A percentile compares a stretch with the other conserved stretches of the same genome.
Conservation (phyloP, 257 asterid species). For the Penstemon eatonii region DNA sequence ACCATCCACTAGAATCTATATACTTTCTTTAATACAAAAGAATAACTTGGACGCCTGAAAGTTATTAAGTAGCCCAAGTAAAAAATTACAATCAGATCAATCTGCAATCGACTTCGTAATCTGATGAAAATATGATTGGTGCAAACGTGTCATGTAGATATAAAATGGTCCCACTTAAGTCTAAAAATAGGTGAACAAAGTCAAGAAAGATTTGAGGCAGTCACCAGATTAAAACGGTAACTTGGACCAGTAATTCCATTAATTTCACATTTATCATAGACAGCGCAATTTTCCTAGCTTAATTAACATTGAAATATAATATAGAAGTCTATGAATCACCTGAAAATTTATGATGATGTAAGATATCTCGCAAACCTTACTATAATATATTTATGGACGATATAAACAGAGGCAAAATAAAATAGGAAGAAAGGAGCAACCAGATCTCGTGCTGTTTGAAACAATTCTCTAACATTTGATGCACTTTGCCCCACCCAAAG, state of each 20-base stretch:
- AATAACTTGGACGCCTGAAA: neutral
- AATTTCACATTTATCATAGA: conserved; percentile 19
- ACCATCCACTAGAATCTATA: conserved; percentile 15
- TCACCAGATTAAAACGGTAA: conserved; percentile 4
- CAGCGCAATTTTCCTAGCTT: conserved; percentile 17
- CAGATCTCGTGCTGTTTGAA: conserved; percentile 98
- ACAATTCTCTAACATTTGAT: conserved; percentile 89
- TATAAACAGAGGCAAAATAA: conserved; percentile 24
- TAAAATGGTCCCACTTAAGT: conserved; percentile 3
- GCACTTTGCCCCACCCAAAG: conserved; percentile 99
- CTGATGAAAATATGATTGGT: conserved; percentile 8
- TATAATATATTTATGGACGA: conserved; percentile 14
- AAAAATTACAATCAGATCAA: neutral
- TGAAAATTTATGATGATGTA: neutral
- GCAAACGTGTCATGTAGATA: conserved; percentile 9
- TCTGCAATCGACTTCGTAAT: neutral
- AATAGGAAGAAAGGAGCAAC: conserved; percentile 41
- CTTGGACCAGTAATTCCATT: neutral
- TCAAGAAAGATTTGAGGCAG: conserved; percentile 8
- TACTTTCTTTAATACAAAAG: neutral
- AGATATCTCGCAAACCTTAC: conserved; percentile 3
- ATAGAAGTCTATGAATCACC: conserved; percentile 12
- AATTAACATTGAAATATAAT: conserved; percentile 13
- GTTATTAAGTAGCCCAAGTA: neutral
- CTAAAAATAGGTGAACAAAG: conserved; percentile 8